Percentiles rank a stretch among this genome's conserved stretches.
Conservation (phyloP, 1,284 basidiomycete genomes). For the Taiwanofungus camphoratus region DNA sequence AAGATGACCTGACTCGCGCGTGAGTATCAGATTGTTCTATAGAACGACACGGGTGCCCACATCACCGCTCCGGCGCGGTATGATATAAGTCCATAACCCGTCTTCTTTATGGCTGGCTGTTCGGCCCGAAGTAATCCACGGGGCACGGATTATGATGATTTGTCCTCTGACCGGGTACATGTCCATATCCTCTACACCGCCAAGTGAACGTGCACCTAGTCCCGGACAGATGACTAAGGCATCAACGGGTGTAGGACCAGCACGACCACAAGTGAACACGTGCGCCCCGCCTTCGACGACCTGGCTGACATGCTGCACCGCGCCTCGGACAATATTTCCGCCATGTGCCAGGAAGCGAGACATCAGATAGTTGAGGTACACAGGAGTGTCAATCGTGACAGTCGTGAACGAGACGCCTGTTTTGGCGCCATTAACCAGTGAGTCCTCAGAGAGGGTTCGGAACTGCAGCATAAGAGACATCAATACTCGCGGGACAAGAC, state of each 20-base stretch:
- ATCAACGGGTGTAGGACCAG: conserved; percentile 24
- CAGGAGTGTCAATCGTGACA: conserved; percentile 61
- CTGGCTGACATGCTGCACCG: conserved; percentile 61
- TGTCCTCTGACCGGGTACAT: conserved; percentile 52
- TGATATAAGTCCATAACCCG: conserved; percentile 61
- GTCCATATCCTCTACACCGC: conserved; percentile 39
- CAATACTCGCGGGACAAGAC: background rate
- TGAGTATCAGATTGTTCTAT: background rate
- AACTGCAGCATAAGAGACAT: conserved; percentile 35
- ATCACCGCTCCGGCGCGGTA: conserved; percentile 48
- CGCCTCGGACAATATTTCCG: conserved; percentile 50
- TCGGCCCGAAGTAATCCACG: conserved; percentile 54
- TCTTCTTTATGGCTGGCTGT: conserved; percentile 41
- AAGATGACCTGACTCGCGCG: conserved; percentile 45
- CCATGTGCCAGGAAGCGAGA: conserved; percentile 55
- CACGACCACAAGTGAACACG: conserved; percentile 29
- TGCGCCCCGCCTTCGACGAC: conserved; percentile 54
- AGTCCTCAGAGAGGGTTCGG: conserved; percentile 36
- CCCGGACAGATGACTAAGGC: conserved; percentile 69
- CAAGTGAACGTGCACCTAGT: conserved; percentile 41
- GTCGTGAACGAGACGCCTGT: conserved; percentile 57
- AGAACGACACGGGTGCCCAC: background rate
- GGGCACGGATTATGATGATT: conserved; percentile 42
- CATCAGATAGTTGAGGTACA: conserved; percentile 66
- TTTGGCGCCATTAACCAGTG: conserved; percentile 37